Base-by-base conservation (phyloP, 495 filamentous ascomycete species). In the Cudoniella acicularis region DNA sequence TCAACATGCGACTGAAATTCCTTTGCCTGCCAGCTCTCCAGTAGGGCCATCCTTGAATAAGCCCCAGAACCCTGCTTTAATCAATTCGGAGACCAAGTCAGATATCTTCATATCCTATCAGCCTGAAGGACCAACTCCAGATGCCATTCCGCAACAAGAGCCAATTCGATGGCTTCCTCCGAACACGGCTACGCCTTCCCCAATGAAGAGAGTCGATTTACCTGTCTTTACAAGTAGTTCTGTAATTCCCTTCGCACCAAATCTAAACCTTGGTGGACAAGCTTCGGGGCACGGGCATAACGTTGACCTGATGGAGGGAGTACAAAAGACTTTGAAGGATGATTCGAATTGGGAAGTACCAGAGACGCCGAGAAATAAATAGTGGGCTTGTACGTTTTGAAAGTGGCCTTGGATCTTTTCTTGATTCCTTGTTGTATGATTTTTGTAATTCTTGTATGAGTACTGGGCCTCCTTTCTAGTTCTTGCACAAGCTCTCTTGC, bases 211-310 rank as follows among this genome's bases (percentile, higher is more conserved):
- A 25, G 49, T 11, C 18, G 75, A 76, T 10, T 64, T 85, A 9
- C 82, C 82, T 10, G 69, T 79, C 9, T 79, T 83, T 48, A 79
- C 79, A 36, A 72, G 79, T 0, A 80, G 67, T 24, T 74, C 75
- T 2, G 70, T 73, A 1, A 85, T 84, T 43, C 75, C 73, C 3
- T 84, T 85, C 30, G 63, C 53, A 9, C 3, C 45, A 2, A 58
- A 52, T 30, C 26, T 43, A 11, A 59, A 49, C 17, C 22, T 46
- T 20, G 21, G n/a, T 6, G n/a, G 17, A 2, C 43, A 51, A 20
- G 10, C 21, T 4, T 20, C 51, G 41, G 24, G 18, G 3, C 56
- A 42, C 10, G 27, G 20, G 1, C 41, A 46, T 11, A 58, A 30
- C 18, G 16, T 13, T 23, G 21, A 50, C 10, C 20, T 9, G 9